These are phyloP conservation scores for Nannochloris sp. DNA, from an alignment of 139 green algal species.

Conservation along the genomic window DNA sequence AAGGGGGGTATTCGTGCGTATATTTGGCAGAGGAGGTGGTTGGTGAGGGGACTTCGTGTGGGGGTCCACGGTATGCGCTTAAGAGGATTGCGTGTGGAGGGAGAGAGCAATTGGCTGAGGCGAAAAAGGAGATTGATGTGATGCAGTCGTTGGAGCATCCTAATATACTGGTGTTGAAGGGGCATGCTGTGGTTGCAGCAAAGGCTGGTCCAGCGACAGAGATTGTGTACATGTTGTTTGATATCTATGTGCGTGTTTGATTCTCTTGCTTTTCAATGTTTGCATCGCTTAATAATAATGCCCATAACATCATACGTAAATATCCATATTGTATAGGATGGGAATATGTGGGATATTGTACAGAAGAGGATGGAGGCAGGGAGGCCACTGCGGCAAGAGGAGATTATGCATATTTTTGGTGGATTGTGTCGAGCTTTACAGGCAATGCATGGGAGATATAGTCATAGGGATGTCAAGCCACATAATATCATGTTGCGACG, in stretches of 20 bases:
- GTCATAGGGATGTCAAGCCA: slow-evolving; percentile 84
- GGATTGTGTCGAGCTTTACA: slow-evolving; percentile 54
- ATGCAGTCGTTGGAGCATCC: slow-evolving; percentile 41
- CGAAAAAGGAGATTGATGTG: slow-evolving; percentile 36
- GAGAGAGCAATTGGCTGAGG: slow-evolving; percentile 29
- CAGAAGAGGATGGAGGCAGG: slow-evolving; percentile 15
- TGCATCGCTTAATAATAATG: no score
- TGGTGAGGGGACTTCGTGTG: background rate
- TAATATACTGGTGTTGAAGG: slow-evolving; percentile 56
- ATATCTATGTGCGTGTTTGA: background rate
- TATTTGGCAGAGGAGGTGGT: slow-evolving; percentile 43
- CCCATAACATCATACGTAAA: no score
- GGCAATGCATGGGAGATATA: slow-evolving; percentile 53
- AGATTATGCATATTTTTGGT: slow-evolving; percentile 30
- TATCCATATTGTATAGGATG: slow-evolving; percentile 19
- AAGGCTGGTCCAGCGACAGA: background rate
- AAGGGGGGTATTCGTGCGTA: slow-evolving; percentile 75
- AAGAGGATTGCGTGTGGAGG: slow-evolving; percentile 33
- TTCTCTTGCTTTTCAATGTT: no score
- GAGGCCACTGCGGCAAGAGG: slow-evolving; percentile 15
- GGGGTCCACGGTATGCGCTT: slow-evolving; percentile 21
- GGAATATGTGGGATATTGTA: slow-evolving; percentile 41
- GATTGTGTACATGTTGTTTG: slow-evolving; percentile 48
- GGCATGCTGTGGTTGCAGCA: slow-evolving; percentile 9
- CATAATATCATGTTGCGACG: slow-evolving; percentile 68